Conservation (phyloP, 441 rosid genomes). For the Gossypium gossypioides region DNA sequence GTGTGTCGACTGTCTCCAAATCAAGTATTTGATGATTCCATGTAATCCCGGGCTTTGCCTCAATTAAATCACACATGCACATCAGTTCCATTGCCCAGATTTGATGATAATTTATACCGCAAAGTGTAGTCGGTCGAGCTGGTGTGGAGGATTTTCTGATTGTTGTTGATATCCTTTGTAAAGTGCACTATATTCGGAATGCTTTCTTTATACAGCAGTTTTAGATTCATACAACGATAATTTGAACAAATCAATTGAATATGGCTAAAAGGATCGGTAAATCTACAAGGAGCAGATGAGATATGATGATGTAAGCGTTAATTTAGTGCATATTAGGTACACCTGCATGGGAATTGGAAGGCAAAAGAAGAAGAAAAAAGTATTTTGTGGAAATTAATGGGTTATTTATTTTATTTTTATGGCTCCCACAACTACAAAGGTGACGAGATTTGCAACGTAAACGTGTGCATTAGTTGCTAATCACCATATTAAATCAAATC, state of each 20-base stretch:
- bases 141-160: neutral
- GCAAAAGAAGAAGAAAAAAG: neutral
- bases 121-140: neutral
- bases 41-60: neutral
- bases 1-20: neutral
- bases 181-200: slow-evolving; percentile 5
- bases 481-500: too few species aligned
- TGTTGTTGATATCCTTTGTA: slow-evolving; percentile 19
- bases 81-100: neutral
- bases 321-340: neutral
- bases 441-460: neutral
- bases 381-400: neutral
- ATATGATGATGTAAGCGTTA: neutral
- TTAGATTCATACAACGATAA: neutral
- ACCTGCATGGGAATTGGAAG: neutral
- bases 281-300: neutral
- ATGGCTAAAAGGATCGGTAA: neutral
- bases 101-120: neutral
- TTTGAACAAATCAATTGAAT: neutral
- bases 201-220: neutral
- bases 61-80: neutral
- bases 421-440: neutral
- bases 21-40: neutral
- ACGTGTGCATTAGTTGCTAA: neutral
- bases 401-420: neutral